These are phyloP conservation scores for Pigoraptor vietnamica DNA, from an alignment of 78 protist genomes.

Conservation along the genomic window DNA sequence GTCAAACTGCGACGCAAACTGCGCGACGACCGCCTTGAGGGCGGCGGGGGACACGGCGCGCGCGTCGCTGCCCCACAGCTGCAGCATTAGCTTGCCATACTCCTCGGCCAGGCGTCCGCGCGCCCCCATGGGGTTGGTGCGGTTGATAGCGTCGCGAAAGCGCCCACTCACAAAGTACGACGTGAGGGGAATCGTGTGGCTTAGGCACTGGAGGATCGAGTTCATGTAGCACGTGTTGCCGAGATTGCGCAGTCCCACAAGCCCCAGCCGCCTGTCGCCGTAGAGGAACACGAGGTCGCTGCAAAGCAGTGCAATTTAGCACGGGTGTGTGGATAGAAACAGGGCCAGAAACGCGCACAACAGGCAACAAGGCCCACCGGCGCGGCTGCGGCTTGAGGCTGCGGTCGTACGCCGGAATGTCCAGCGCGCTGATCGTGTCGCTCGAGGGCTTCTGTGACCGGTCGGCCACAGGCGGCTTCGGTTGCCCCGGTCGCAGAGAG, in stretches of 20 bases:
- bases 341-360: too few relatives aligned
- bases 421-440: background rate
- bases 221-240: conserved; percentile 93
- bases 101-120: conserved; percentile 57
- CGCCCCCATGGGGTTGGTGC: conserved; percentile 63
- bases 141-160: conserved; percentile 47
- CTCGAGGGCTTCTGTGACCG: background rate
- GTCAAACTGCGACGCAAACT: conserved; percentile 61
- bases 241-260: conserved; percentile 72
- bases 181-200: conserved; percentile 26
- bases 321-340: too few relatives aligned
- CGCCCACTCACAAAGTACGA: conserved; percentile 35
- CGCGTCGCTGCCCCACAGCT: conserved; percentile 40
- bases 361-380: background rate
- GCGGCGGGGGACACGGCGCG: conserved; percentile 36
- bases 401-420: background rate
- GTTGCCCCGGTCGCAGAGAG: too few relatives aligned
- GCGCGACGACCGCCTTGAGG: conserved; percentile 31
- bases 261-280: background rate
- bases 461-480: too few relatives aligned
- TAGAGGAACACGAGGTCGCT: background rate
- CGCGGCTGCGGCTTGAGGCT: background rate
- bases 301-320: too few relatives aligned
- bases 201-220: conserved; percentile 70
- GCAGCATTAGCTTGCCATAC: conserved; percentile 41